Evolutionary conservation across 352 stramenopile genomes (phyloP).

Genomic region (Phytophthora podocarpi): DNA sequence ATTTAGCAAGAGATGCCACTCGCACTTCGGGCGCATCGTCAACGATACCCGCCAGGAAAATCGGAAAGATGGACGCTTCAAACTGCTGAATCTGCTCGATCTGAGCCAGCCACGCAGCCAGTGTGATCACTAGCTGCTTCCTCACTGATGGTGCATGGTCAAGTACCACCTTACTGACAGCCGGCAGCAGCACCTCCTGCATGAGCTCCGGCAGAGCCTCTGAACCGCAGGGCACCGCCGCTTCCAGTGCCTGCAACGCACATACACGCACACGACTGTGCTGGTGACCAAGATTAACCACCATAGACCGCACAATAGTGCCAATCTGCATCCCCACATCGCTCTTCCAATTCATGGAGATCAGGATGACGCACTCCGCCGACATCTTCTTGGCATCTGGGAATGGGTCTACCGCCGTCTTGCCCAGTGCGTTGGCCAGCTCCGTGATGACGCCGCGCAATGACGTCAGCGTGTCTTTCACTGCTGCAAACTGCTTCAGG

Average conservation of each 20-base stretch:
- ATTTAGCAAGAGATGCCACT: conserved; percentile 37
- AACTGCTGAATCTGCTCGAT: conserved; percentile 68
- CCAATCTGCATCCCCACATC: conserved; percentile 74
- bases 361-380: conserved; percentile 61
- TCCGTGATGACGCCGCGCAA: conserved; percentile 66
- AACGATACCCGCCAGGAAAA: conserved; percentile 66
- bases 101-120: conserved; percentile 64
- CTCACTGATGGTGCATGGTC: conserved; percentile 69
- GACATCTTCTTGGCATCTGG: conserved; percentile 84
- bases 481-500: conserved; percentile 52
- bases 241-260: conserved; percentile 77
- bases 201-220: conserved; percentile 76
- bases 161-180: conserved; percentile 70
- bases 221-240: conserved; percentile 66
- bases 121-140: conserved; percentile 67
- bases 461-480: conserved; percentile 23
- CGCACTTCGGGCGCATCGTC: conserved; percentile 78
- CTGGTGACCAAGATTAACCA: conserved; percentile 79
- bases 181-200: conserved; percentile 74
- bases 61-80: conserved; percentile 63
- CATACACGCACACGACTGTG: conserved; percentile 81
- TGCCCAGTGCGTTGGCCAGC: conserved; percentile 73
- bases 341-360: conserved; percentile 55
- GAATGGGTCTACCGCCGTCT: conserved; percentile 75
- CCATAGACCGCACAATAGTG: conserved; percentile 66